phyloP scores from a whole-genome alignment of 164 flowering plant genomes.

The Brasenia schreberi region DNA sequence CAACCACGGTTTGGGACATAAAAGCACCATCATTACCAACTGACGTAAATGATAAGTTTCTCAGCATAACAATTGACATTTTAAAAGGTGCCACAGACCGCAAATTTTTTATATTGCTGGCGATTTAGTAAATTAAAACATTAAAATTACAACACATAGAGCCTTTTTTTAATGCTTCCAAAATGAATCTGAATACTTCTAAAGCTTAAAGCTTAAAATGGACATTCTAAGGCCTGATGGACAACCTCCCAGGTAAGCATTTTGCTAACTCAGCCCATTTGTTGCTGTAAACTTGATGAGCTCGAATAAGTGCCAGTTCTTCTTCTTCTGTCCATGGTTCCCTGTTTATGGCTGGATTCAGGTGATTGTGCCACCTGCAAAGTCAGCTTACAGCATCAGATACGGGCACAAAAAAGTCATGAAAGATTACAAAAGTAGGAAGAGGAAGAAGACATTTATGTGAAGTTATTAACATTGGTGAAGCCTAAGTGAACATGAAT shows the following conservation, averaged over 20 bases:
- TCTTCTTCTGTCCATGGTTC: conserved; percentile 99
- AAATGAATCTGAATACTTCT: no score
- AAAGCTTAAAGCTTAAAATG: background rate
- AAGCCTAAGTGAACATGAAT: background rate
- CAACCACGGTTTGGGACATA: no score
- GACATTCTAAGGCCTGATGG: background rate
- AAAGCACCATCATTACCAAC: no score
- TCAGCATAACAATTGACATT: no score
- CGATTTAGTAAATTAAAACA: no score
- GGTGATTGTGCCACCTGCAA: conserved; percentile 97
- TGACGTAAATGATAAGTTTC: no score
- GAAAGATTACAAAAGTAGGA: background rate
- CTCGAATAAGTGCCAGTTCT: conserved; percentile 77
- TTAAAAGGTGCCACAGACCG: no score
- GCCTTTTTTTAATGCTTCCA: no score
- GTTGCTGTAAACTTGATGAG: conserved; percentile 90
- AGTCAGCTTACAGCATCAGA: background rate
- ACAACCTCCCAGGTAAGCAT: conserved; percentile 88
- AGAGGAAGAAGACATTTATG: background rate
- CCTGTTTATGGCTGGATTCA: conserved; percentile 85
- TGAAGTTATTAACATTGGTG: background rate
- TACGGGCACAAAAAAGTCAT: background rate
- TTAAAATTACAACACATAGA: no score
- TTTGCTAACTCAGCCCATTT: conserved; percentile 97
- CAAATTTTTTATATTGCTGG: no score